A percentile compares a stretch with the other conserved stretches of the same genome.
phyloP scores from a whole-genome alignment of 495 filamentous ascomycete species.

The Trichodelitschia bisporula region DNA sequence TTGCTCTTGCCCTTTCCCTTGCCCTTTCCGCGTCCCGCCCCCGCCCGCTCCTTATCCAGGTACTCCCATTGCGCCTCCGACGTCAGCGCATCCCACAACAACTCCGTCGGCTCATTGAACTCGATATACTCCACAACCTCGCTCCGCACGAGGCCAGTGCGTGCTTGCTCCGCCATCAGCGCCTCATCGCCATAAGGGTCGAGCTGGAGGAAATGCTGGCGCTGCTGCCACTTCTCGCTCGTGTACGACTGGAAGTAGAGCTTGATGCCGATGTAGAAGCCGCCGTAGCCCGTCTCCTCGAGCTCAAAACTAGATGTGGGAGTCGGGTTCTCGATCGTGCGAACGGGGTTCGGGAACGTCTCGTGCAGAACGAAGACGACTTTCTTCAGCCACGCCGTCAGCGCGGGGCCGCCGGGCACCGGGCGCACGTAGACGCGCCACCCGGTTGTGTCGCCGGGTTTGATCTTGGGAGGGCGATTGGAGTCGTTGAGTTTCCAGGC shows the following conservation, averaged over 20 bases:
- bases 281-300: slow-evolving; percentile 85
- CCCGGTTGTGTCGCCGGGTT: slow-evolving; percentile 70
- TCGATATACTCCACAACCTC: slow-evolving; percentile 77
- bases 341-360: slow-evolving; percentile 68
- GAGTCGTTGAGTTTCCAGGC: slow-evolving; percentile 50
- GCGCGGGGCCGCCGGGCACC: slow-evolving; percentile 51
- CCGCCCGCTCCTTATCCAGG: slow-evolving; percentile 4
- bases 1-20: slow-evolving; percentile 8
- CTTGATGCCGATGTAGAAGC: slow-evolving; percentile 88
- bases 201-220: slow-evolving; percentile 74
- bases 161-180: slow-evolving; percentile 34
- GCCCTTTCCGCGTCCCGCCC: slow-evolving; percentile 5
- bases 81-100: slow-evolving; percentile 14
- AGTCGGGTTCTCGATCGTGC: slow-evolving; percentile 42
- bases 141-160: slow-evolving; percentile 37
- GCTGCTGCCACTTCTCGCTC: slow-evolving; percentile 70
- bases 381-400: slow-evolving; percentile 87
- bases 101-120: slow-evolving; percentile 79
- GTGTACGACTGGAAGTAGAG: slow-evolving; percentile 71
- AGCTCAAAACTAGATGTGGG: too few relatives aligned
- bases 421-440: slow-evolving; percentile 87
- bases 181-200: slow-evolving; percentile 77
- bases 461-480: slow-evolving; percentile 32
- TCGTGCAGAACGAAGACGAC: slow-evolving; percentile 96
- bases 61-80: slow-evolving; percentile 16